Base-by-base conservation (phyloP, 2,329 filamentous ascomycete species). In the Paecilomyces variotii region DNA sequence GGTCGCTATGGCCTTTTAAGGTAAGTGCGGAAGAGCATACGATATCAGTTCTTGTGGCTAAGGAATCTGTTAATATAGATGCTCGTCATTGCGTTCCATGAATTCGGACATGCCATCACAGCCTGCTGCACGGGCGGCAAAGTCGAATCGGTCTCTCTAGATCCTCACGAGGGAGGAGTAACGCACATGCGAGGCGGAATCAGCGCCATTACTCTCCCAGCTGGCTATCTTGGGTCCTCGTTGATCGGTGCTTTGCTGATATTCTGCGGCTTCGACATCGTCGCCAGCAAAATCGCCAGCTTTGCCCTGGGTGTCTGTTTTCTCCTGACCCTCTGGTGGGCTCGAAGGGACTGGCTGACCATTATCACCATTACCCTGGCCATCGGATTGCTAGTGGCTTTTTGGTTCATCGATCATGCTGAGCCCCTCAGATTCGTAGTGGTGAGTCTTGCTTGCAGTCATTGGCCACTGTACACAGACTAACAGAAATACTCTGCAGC, bases 41-140 rank as follows among this genome's bases (percentile, higher is more conserved):
- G 19, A 11, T n/a, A 24, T 7, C 39, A 27, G 51, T 26, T 4
- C 26, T 35, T 49, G 30, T 6, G 52, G 35, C 61, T 57, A 60
- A 39, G 11, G 45, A 4, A 35, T 35, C 14, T n/a, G 30, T 4
- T 27, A 35, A 27, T 50, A 1, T 59, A 88, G 86, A 91, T 91
- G 88, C 81, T 92, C 24, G 87, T 90, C 56, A 91, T 92, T 63
- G 89, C 89, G 39, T 92, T 91, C 72, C 89, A 92, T 74, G 89
- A 92, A 67, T 82, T 91, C 68, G 84, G 87, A 11, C 89, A 92
- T 73, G 89, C 89, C 54, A 83, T 90, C 65, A 85, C 85, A 1
- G 87, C 87, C 45, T 82, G 87, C 62, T 82, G 85, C 60, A 92
- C 89, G 0, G 89, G 89, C 57, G 89, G 89, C 3, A 80, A 78